Evolutionary conservation across 768 basidiomycete genomes (phyloP).

Genomic region (Macrocybe gigantea): DNA sequence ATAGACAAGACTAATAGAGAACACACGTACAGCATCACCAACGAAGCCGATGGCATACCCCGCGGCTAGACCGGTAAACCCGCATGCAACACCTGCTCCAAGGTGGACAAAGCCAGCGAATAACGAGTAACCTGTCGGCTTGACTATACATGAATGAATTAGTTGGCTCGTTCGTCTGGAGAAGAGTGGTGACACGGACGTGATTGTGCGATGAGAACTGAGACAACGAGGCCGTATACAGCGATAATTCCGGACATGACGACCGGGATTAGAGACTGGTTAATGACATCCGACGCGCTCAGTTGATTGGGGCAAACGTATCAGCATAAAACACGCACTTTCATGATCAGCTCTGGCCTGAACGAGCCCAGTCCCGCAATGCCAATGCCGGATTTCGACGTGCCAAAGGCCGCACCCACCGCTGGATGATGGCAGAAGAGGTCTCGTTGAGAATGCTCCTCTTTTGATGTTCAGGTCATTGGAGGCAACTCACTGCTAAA

Average conservation of each 20-base stretch:
- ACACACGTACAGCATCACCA: constrained; percentile 76
- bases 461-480: too few species aligned
- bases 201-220: constrained; percentile 80
- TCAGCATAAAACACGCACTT: constrained; percentile 41
- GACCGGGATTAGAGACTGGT: constrained; percentile 88
- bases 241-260: constrained; percentile 99
- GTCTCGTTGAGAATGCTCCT: background rate
- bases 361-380: constrained; percentile 93
- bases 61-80: constrained; percentile 86
- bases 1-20: background rate
- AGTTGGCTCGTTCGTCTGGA: background rate
- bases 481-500: constrained; percentile 72
- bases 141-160: constrained; percentile 38
- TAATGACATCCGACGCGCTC: background rate
- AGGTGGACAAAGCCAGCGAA: constrained; percentile 90
- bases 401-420: constrained; percentile 93
- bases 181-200: constrained; percentile 22
- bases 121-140: constrained; percentile 65
- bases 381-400: constrained; percentile 94
- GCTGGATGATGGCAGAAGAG: constrained; percentile 37
- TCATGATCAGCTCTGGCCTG: constrained; percentile 97
- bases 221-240: constrained; percentile 94
- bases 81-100: constrained; percentile 87
- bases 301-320: background rate
- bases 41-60: constrained; percentile 94